phyloP scores from a whole-genome alignment of 352 stramenopile genomes.

The Blastocystis hominis region DNA sequence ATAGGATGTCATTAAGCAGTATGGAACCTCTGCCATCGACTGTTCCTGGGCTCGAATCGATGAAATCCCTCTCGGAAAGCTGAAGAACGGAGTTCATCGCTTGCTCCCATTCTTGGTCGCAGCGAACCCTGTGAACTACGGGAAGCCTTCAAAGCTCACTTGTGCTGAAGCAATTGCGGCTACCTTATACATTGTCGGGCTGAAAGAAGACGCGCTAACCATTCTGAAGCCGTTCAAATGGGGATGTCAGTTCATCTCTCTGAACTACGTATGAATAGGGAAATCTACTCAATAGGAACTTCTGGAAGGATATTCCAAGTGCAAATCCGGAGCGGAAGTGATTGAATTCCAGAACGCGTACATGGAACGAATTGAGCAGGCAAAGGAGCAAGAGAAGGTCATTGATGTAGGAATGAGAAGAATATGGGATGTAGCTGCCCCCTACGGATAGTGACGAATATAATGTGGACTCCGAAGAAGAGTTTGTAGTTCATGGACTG shows the following conservation, averaged over 20 bases:
- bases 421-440: not conserved
- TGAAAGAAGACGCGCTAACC: slow-evolving; percentile 72
- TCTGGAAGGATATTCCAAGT: slow-evolving; percentile 73
- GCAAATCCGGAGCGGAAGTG: slow-evolving; percentile 69
- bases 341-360: slow-evolving; percentile 67
- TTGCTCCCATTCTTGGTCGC: slow-evolving; percentile 92
- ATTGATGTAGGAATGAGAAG: not conserved
- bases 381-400: not conserved
- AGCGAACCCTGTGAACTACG: slow-evolving; percentile 97
- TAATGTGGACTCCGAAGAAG: slow-evolving; percentile 67
- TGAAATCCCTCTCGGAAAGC: slow-evolving; percentile 85
- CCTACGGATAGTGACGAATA: slow-evolving; percentile 59
- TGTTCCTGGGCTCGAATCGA: slow-evolving; percentile 91
- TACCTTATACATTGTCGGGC: slow-evolving; percentile 89
- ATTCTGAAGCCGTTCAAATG: slow-evolving; percentile 82
- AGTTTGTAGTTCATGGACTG: slow-evolving; percentile 68
- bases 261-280: slow-evolving; percentile 57
- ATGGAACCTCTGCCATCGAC: slow-evolving; percentile 87
- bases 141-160: slow-evolving; percentile 83
- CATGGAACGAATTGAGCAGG: slow-evolving; percentile 48
- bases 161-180: slow-evolving; percentile 90
- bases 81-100: slow-evolving; percentile 81
- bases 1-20: slow-evolving; percentile 68
- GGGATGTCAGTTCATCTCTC: slow-evolving; percentile 65
- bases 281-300: slow-evolving; percentile 48